Evolutionary conservation across 2,329 filamentous ascomycete species (phyloP).

Genomic region (Polychaeton citri): DNA sequence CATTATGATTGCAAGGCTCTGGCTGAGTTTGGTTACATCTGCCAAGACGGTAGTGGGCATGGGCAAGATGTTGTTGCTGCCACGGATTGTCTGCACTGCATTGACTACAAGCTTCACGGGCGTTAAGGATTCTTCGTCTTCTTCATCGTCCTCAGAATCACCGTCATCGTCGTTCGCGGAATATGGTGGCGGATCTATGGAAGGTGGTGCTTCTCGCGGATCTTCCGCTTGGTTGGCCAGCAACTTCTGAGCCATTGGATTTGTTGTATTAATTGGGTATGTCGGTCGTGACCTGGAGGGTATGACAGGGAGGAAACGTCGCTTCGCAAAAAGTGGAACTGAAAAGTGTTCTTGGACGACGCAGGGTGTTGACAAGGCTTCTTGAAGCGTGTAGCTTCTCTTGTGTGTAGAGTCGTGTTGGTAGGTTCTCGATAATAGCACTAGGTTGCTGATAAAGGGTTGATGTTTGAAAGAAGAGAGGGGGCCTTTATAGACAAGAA

Average conservation of each 20-base stretch:
- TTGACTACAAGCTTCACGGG: constrained; percentile 37
- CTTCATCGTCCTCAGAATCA: constrained; percentile 9
- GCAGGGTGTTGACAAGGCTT: too few relatives aligned
- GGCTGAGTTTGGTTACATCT: constrained; percentile 29
- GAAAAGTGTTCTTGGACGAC: too few relatives aligned
- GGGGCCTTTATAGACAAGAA: too few relatives aligned
- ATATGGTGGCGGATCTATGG: constrained; percentile 11
- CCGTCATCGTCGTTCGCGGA: constrained; percentile 12
- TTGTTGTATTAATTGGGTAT: neutral
- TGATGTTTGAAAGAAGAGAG: too few relatives aligned
- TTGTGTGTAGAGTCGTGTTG: too few relatives aligned
- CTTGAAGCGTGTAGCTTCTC: too few relatives aligned
- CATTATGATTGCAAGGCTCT: constrained; percentile 33
- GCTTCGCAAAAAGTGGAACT: too few relatives aligned
- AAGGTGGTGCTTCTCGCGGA: neutral
- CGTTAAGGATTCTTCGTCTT: constrained; percentile 12
- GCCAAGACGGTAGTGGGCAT: constrained; percentile 21
- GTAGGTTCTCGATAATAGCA: too few relatives aligned
- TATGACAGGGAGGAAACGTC: neutral
- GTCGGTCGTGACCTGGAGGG: neutral
- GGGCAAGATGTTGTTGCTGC: constrained; percentile 37
- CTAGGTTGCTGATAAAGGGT: too few relatives aligned
- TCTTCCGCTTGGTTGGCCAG: too few relatives aligned
- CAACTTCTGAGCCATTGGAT: neutral
- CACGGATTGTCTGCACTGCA: constrained; percentile 33